phyloP scores from a whole-genome alignment of 2,329 filamentous ascomycete species.

The Paecilomyces sp. region DNA sequence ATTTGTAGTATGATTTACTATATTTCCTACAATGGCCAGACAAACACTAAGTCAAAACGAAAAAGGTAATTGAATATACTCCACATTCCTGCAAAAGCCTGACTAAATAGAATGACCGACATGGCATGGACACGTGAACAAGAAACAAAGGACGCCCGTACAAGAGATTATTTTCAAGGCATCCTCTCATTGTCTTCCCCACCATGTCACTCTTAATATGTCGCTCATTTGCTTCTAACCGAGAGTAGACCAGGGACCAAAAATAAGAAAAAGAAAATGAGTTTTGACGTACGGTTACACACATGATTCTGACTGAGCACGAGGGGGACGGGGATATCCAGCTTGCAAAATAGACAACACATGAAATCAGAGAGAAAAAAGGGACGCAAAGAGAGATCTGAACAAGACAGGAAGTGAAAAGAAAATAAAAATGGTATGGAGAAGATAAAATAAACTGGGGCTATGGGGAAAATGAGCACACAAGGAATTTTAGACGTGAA shows the following conservation, averaged over 20 bases:
- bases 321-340: conserved; percentile 25
- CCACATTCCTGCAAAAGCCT: conserved; percentile 17
- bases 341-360: conserved; percentile 18
- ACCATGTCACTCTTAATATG: conserved; percentile 8
- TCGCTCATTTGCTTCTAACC: conserved; percentile 14
- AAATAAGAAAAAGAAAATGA: conserved; percentile 21
- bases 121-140: conserved; percentile 29
- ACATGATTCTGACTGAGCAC: conserved; percentile 1
- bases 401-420: conserved; percentile 4
- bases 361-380: conserved; percentile 7
- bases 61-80: conserved; percentile 4
- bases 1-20: too few species aligned
- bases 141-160: conserved; percentile 14
- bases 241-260: conserved; percentile 14
- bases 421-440: conserved; percentile 13
- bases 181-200: conserved; percentile 21
- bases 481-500: conserved; percentile 8
- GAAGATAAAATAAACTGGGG: conserved; percentile 10
- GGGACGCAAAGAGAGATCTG: conserved; percentile 10
- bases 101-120: conserved; percentile 26
- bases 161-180: conserved; percentile 17
- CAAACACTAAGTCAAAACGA: too few species aligned
- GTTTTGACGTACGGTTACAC: conserved; percentile 1
- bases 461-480: conserved; percentile 11
- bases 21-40: too few species aligned